Base-by-base conservation (phyloP, 164 flowering plant genomes). In the Annona squamosa region DNA sequence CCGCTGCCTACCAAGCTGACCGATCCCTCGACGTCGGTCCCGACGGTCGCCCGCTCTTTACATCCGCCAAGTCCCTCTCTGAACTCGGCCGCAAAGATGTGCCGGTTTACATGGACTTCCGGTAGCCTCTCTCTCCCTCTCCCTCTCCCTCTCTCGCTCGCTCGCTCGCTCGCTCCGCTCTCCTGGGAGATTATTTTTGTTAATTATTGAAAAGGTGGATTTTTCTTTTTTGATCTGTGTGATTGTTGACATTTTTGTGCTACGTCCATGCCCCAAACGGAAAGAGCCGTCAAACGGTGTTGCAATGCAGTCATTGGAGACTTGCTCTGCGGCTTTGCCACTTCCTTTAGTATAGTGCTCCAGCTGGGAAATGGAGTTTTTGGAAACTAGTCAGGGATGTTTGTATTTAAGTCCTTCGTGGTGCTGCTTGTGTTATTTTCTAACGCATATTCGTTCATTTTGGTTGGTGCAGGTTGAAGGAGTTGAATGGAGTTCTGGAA, bases 21-120 rank as follows among this genome's bases (percentile, higher is more conserved):
- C 80, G 81, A 19, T 78, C 89, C 1, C 93, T 91, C 4, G 92
- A 95, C 73, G 79, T 91, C 4, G 94, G 92, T 1, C 90, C 91
- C 65, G 84, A 89, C 12, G 89, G 88, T 10, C 85, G 85, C 5
- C 92, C 90, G 2, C 87, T 95, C 63, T 91, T 95, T 81, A 87
- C 97, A 18, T 71, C 85, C 9, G 67, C 87, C 10, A 4, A 81
- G 3, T 81, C 94, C 2, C 80, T 95, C 44, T 84, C 96, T 3
- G 78, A 79, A 3, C 92, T 95, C 74, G 78, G 87, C 5, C 77
- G 82, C 9, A 84, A 80, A 6, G 94, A 95, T 72, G 71, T 80
- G 52, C 84, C 88, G 82, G 45, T 82, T 69, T 93, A 91, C 79
- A 81, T 87, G 85, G 83, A 85, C 2, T 90, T 89, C 88, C 86